These are phyloP conservation scores for Ceratobasidium sp. DNA, from an alignment of 1,284 basidiomycete genomes.

Conservation along the genomic window DNA sequence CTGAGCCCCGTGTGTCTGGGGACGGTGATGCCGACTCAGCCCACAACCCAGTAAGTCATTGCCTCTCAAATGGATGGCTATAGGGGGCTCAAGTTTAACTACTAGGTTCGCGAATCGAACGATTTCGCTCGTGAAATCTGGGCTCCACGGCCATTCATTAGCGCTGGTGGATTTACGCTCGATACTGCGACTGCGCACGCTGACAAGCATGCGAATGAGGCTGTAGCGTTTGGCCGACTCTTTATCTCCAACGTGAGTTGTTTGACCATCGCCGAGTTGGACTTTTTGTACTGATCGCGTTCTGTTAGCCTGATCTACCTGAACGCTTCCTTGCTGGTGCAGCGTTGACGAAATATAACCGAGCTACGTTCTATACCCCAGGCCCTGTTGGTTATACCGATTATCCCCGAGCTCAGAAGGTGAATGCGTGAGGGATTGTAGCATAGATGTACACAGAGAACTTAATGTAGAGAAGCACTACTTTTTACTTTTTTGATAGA, in stretches of 20 bases:
- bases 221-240: constrained; percentile 59
- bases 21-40: constrained; percentile 49
- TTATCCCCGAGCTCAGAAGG: constrained; percentile 50
- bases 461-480: too few species aligned
- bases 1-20: constrained; percentile 61
- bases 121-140: constrained; percentile 49
- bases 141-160: constrained; percentile 60
- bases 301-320: constrained; percentile 59
- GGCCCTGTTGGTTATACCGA: constrained; percentile 52
- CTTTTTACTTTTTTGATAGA: too few species aligned
- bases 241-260: constrained; percentile 56
- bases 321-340: constrained; percentile 55
- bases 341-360: constrained; percentile 56
- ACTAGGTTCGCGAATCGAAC: constrained; percentile 47
- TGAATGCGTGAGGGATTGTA: constrained; percentile 1
- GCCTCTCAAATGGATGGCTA: not conserved
- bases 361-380: constrained; percentile 54
- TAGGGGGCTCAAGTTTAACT: not conserved
- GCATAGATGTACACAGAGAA: not conserved
- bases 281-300: constrained; percentile 53
- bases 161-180: constrained; percentile 60
- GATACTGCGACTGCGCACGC: constrained; percentile 51
- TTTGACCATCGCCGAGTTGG: constrained; percentile 57
- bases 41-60: constrained; percentile 27
- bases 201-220: constrained; percentile 49